These are phyloP conservation scores for Primulina tabacum DNA, from an alignment of 257 asterid genomes.

Conservation along the genomic window DNA sequence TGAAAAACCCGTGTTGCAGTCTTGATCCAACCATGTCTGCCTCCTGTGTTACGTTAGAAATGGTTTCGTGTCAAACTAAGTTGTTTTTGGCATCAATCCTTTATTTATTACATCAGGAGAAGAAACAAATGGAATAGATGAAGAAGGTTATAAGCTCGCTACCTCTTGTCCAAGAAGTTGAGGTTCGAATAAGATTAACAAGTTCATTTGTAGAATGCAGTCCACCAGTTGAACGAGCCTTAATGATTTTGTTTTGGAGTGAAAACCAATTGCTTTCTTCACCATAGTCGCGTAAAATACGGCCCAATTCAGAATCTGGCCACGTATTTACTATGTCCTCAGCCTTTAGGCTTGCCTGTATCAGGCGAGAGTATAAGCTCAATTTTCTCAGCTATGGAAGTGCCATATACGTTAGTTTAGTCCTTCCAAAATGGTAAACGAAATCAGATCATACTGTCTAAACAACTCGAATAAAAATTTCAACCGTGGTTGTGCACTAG, in stretches of 20 bases:
- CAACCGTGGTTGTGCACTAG: neutral
- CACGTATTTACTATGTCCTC: constrained; percentile 89
- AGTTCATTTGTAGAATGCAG: constrained; percentile 79
- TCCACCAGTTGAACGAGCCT: constrained; percentile 80
- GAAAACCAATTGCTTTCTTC: constrained; percentile 92
- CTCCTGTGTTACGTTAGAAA: constrained; percentile 45
- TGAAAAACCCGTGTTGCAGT: constrained; percentile 94
- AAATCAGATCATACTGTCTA: neutral
- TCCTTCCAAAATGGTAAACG: constrained; percentile 6
- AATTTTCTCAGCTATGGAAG: constrained; percentile 14
- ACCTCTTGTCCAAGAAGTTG: constrained; percentile 76
- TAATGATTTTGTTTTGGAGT: constrained; percentile 72
- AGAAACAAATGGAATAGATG: neutral
- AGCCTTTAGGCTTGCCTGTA: constrained; percentile 82
- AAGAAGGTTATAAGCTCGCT: constrained; percentile 10
- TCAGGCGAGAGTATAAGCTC: neutral
- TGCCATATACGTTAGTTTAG: neutral
- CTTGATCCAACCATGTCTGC: constrained; percentile 98
- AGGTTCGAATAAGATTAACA: constrained; percentile 70
- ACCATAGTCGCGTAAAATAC: constrained; percentile 82
- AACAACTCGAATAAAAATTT: neutral
- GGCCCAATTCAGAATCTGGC: constrained; percentile 89
- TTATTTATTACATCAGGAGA: neutral
- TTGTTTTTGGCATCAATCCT: neutral
- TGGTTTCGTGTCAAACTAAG: neutral